phyloP scores from a whole-genome alignment of 2,329 filamentous ascomycete species.

The Penicillium sp. region DNA sequence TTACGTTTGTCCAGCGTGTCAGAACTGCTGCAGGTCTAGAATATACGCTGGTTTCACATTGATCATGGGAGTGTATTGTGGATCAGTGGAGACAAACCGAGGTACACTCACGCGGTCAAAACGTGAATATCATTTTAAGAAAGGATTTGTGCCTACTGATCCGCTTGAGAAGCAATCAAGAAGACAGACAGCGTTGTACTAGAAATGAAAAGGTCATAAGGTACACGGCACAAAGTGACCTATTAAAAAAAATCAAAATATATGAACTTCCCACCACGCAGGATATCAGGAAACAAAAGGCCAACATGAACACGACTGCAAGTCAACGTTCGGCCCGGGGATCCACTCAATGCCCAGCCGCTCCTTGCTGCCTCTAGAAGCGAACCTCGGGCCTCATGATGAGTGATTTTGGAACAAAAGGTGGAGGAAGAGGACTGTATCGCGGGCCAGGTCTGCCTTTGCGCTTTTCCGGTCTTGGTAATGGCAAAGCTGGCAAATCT shows the following conservation, averaged over 20 bases:
- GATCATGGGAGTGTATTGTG: too few species aligned
- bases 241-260: not conserved
- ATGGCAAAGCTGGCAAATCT: slow-evolving; percentile 13
- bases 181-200: too few species aligned
- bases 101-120: too few species aligned
- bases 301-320: not conserved
- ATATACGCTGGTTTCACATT: too few species aligned
- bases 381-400: slow-evolving; percentile 19
- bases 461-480: slow-evolving; percentile 5
- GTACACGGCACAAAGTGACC: not conserved
- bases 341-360: not conserved
- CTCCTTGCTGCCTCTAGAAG: slow-evolving; percentile 8
- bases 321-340: not conserved
- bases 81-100: too few species aligned
- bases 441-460: slow-evolving; percentile 13
- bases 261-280: not conserved
- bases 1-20: too few species aligned
- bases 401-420: slow-evolving; percentile 12
- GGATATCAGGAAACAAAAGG: not conserved
- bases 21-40: too few species aligned
- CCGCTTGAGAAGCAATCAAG: too few species aligned
- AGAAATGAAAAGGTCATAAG: too few species aligned
- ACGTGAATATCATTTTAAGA: too few species aligned
- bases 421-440: slow-evolving; percentile 22
- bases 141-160: too few species aligned